These are phyloP conservation scores for Tuber aestivum DNA, from an alignment of 495 filamentous ascomycete species.

Conservation along the genomic window DNA sequence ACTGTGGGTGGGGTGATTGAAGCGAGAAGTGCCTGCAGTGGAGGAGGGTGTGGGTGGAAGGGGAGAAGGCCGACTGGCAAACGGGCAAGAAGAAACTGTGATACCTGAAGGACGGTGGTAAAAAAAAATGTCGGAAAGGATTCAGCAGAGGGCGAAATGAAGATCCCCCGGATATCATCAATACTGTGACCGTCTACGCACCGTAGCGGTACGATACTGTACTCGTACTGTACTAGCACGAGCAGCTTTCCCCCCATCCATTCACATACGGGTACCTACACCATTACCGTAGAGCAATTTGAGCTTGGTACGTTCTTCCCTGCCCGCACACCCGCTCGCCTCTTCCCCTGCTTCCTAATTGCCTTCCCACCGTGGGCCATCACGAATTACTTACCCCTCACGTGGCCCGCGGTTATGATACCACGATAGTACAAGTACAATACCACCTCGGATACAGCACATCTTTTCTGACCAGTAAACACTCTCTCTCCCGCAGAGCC, in stretches of 20 bases:
- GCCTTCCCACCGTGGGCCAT: background rate
- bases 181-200: background rate
- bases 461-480: background rate
- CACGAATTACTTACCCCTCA: background rate
- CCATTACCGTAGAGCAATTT: background rate
- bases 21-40: background rate
- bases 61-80: background rate
- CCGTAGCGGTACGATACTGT: too few species aligned
- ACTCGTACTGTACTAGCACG: too few species aligned
- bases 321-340: background rate
- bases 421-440: background rate
- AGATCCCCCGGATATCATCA: background rate
- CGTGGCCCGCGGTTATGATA: background rate
- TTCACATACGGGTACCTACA: background rate
- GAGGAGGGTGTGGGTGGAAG: background rate
- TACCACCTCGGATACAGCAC: background rate
- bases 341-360: background rate
- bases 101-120: background rate
- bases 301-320: background rate
- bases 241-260: background rate
- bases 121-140: background rate
- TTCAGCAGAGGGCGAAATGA: background rate
- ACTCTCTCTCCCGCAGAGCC: background rate
- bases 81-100: background rate
- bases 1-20: background rate